These are phyloP conservation scores for Plasmodium fragile DNA, from an alignment of 169 alveolate genomes.

Conservation along the genomic window DNA sequence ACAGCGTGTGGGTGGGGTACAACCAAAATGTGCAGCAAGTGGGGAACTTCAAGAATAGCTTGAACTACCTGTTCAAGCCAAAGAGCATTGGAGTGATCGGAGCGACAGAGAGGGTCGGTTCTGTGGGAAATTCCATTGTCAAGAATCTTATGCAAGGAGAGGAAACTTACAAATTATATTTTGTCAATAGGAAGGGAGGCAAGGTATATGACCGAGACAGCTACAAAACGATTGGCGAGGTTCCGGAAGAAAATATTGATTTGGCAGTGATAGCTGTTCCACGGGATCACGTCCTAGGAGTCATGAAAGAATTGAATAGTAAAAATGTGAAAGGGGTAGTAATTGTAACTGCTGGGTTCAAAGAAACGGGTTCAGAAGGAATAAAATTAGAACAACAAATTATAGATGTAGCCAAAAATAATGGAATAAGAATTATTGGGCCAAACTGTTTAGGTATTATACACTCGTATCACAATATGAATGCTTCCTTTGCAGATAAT, in stretches of 20 bases:
- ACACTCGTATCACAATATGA: slow-evolving; percentile 76
- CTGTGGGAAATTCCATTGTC: slow-evolving; percentile 81
- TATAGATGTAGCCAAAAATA: slow-evolving; percentile 72
- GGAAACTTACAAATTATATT: slow-evolving; percentile 74
- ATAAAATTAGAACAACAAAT: slow-evolving; percentile 77
- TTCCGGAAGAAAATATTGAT: slow-evolving; percentile 72
- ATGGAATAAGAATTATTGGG: slow-evolving; percentile 81
- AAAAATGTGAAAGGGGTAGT: slow-evolving; percentile 80
- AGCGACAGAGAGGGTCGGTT: slow-evolving; percentile 81
- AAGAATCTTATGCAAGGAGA: slow-evolving; percentile 76
- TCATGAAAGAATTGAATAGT: slow-evolving; percentile 79
- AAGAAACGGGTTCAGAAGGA: slow-evolving; percentile 83
- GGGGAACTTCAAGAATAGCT: slow-evolving; percentile 27
- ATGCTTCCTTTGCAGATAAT: slow-evolving; percentile 83
- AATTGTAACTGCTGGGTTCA: slow-evolving; percentile 86
- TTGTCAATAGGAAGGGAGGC: slow-evolving; percentile 78
- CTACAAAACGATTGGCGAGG: slow-evolving; percentile 48
- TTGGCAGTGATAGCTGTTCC: slow-evolving; percentile 84
- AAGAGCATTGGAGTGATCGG: slow-evolving; percentile 82
- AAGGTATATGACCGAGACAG: slow-evolving; percentile 75
- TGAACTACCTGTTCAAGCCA: slow-evolving; percentile 73
- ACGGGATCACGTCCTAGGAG: slow-evolving; percentile 70
- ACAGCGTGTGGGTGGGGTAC: slow-evolving; percentile 59
- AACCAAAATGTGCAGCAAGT: slow-evolving; percentile 45
- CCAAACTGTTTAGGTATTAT: slow-evolving; percentile 87